These are phyloP conservation scores for Raphanus hybrid DNA, from an alignment of 441 rosid genomes.

Conservation along the genomic window DNA sequence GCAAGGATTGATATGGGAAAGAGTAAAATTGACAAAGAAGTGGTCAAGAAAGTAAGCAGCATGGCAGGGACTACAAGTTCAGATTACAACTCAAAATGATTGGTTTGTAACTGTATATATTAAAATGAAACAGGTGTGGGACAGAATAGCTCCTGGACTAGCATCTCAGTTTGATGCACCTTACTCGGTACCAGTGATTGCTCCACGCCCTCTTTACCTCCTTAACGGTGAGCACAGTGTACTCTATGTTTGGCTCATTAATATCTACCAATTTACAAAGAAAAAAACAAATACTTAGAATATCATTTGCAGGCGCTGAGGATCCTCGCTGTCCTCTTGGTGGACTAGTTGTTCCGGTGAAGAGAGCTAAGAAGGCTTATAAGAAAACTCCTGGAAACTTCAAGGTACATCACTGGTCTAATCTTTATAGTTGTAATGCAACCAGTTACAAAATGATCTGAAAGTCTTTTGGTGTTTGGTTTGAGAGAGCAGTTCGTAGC, in stretches of 20 bases:
- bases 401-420: slow-evolving; percentile 52
- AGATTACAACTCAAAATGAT: slow-evolving; percentile 5
- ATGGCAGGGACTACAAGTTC: neutral
- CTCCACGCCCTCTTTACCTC: slow-evolving; percentile 80
- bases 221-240: slow-evolving; percentile 58
- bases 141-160: slow-evolving; percentile 91
- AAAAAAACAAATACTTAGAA: neutral
- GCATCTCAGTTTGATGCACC: slow-evolving; percentile 84
- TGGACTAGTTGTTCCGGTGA: slow-evolving; percentile 61
- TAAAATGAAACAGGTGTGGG: slow-evolving; percentile 73
- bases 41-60: slow-evolving; percentile 74
- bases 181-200: slow-evolving; percentile 70
- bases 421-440: neutral
- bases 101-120: slow-evolving; percentile 7
- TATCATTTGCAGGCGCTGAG: slow-evolving; percentile 54
- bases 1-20: slow-evolving; percentile 74
- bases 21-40: slow-evolving; percentile 70
- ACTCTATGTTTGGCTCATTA: neutral
- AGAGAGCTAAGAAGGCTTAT: slow-evolving; percentile 56
- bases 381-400: slow-evolving; percentile 54
- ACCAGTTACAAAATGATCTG: neutral
- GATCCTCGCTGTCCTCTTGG: slow-evolving; percentile 89
- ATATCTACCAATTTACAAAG: neutral
- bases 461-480: slow-evolving; percentile 1
- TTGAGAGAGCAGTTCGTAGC: slow-evolving; percentile 53